Percentiles rank a stretch among this genome's conserved stretches.
Conservation (phyloP, 2,329 filamentous ascomycete genomes). For the Colletotrichum nymphaeae region DNA sequence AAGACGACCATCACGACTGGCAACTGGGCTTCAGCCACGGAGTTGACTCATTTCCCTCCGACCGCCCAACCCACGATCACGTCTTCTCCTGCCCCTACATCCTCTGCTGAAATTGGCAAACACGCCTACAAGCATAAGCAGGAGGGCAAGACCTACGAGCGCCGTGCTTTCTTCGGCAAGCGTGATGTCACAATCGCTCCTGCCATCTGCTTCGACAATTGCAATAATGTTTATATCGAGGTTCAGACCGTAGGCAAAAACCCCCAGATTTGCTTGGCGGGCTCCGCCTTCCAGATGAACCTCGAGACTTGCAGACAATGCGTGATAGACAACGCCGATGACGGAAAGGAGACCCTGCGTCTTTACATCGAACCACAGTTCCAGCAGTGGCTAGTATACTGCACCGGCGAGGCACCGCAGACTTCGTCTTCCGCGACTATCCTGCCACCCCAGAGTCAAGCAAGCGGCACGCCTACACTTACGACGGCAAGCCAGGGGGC, state of each 20-base stretch:
- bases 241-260: slow-evolving; percentile 61
- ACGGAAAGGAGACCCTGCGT: slow-evolving; percentile 42
- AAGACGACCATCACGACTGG: slow-evolving; percentile 63
- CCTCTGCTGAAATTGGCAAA: slow-evolving; percentile 9
- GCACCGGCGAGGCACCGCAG: slow-evolving; percentile 43
- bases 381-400: slow-evolving; percentile 59
- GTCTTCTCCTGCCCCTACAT: slow-evolving; percentile 2
- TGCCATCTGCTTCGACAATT: slow-evolving; percentile 61
- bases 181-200: slow-evolving; percentile 55
- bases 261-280: slow-evolving; percentile 53
- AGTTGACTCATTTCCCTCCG: slow-evolving; percentile 54
- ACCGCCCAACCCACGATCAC: slow-evolving; percentile 40
- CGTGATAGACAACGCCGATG: slow-evolving; percentile 43
- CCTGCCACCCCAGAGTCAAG: slow-evolving; percentile 46
- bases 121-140: slow-evolving; percentile 31
- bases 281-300: slow-evolving; percentile 54
- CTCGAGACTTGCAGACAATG: slow-evolving; percentile 56
- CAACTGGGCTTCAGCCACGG: slow-evolving; percentile 65
- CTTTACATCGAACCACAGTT: slow-evolving; percentile 53
- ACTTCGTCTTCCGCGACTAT: slow-evolving; percentile 34
- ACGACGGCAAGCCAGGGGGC: slow-evolving; percentile 35
- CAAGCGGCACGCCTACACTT: slow-evolving; percentile 12
- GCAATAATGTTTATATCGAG: slow-evolving; percentile 61
- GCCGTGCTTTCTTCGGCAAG: slow-evolving; percentile 45
- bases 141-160: slow-evolving; percentile 30